A percentile compares a stretch with the other conserved stretches of the same genome.
These are phyloP conservation scores for Wolfiporia cocos DNA, from an alignment of 1,284 basidiomycete genomes.

Conservation along the genomic window DNA sequence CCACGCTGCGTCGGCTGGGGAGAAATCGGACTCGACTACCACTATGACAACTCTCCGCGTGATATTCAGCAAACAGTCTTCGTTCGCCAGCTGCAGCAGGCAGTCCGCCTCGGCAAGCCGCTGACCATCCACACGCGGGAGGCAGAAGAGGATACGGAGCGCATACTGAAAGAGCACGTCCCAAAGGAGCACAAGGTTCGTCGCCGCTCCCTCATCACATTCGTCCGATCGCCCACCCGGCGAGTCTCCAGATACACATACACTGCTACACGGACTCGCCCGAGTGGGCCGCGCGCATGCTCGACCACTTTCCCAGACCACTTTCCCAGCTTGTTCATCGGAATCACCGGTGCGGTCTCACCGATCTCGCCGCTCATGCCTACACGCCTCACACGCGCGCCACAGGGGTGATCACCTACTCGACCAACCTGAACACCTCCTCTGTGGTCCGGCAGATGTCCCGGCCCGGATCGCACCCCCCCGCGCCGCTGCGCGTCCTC, in stretches of 20 bases:
- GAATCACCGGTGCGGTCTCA: conserved; percentile 54
- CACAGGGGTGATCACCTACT: conserved; percentile 71
- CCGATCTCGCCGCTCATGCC: background rate
- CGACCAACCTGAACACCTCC: conserved; percentile 64
- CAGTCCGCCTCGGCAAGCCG: conserved; percentile 62
- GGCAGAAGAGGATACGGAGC: conserved; percentile 74
- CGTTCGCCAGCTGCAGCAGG: conserved; percentile 57
- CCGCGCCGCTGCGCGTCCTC: conserved; percentile 48
- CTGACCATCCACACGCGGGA: conserved; percentile 78
- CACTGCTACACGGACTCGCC: conserved; percentile 82
- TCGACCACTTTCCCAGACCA: conserved; percentile 70
- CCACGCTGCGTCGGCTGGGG: conserved; percentile 81
- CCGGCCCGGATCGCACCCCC: conserved; percentile 11
- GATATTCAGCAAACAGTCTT: conserved; percentile 63
- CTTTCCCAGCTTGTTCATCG: conserved; percentile 76
- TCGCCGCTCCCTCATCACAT: background rate
- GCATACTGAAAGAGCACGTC: conserved; percentile 66
- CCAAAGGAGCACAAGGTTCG: conserved; percentile 61
- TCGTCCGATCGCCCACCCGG: background rate
- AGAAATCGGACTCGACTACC: conserved; percentile 81
- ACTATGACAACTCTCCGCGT: conserved; percentile 72
- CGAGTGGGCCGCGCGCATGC: conserved; percentile 60
- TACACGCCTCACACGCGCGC: background rate
- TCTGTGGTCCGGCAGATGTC: conserved; percentile 49
- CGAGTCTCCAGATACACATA: conserved; percentile 53